Base-by-base conservation (phyloP, 495 filamentous ascomycete species). In the Podospora pseudoanserina region DNA sequence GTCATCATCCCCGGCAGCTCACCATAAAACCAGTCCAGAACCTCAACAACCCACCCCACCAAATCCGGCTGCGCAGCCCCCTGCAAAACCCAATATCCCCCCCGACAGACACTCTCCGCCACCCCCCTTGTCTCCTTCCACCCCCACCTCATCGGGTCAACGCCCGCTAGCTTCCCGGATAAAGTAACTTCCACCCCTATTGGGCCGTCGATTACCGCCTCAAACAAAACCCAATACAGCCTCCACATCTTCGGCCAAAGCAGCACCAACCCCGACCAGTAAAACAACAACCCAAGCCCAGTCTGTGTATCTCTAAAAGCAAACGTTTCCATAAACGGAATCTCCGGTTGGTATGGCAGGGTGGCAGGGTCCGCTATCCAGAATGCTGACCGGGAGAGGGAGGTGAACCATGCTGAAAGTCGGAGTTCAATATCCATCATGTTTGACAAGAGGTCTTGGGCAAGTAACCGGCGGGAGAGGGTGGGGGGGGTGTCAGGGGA, bases 391-490 rank as follows among this genome's bases (percentile, higher is more conserved):
- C 7, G 26, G 11, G 16, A 6, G 32, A 76, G 66, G 59, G 76
- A 53, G 49, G 72, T 65, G 30, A 76, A 76, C 82, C 82, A 84
- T 76, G 73, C 44, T 23, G 23, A 23, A 23, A 84, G 73, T 44
- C 79, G 76, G 5, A 63, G 54, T 63, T 84, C 80, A 64, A 82
- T 70, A 57, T 75, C 76, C 49, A 81, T 65, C 54, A 79, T 81
- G 70, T 76, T 78, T 64, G 59, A 66, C 1, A 84, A 65, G 6
- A 84, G 71, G 20, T 82, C 79, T 65, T 80, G 78, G 13, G 81
- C 81, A 67, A 75, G 74, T 27, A 78, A 64, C 1, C 75, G 76
- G 44, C 80, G 78, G 13, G 74, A 59, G 1, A 72, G 19, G 4
- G 73, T 78, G 0, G 72, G 19, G 4, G 73, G 77, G n/a, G 71